These are phyloP conservation scores for Pyricularia grisea DNA, from an alignment of 2,329 filamentous ascomycete genomes.

Conservation along the genomic window DNA sequence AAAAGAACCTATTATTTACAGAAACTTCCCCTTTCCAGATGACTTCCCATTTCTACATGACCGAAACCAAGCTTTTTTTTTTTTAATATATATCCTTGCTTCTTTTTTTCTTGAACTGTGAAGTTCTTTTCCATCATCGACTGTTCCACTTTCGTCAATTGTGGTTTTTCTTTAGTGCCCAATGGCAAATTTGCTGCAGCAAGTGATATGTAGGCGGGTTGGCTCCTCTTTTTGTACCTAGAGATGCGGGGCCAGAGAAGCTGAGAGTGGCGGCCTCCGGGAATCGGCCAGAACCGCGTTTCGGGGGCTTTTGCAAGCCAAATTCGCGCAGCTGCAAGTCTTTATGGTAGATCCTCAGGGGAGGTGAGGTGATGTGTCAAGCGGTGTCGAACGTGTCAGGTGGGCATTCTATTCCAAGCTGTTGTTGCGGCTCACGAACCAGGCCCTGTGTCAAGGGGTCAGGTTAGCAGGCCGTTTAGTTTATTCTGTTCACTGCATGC, in stretches of 20 bases:
- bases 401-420: background rate
- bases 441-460: conserved; percentile 25
- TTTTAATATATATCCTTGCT: background rate
- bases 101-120: background rate
- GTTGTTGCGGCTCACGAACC: conserved; percentile 37
- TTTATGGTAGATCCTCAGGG: background rate
- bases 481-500: background rate
- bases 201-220: background rate
- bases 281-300: background rate
- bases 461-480: background rate
- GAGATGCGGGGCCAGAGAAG: background rate
- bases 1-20: background rate
- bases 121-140: background rate
- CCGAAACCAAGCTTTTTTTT: background rate
- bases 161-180: background rate
- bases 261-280: background rate
- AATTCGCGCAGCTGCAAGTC: background rate
- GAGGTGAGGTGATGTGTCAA: background rate
- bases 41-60: background rate
- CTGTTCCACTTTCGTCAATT: background rate
- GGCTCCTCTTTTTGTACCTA: background rate
- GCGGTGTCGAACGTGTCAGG: background rate
- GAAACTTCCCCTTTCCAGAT: background rate
- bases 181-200: background rate
- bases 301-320: background rate